Conservation (phyloP, 176 grass and related monocot genomes). For the Musa itinerans region DNA sequence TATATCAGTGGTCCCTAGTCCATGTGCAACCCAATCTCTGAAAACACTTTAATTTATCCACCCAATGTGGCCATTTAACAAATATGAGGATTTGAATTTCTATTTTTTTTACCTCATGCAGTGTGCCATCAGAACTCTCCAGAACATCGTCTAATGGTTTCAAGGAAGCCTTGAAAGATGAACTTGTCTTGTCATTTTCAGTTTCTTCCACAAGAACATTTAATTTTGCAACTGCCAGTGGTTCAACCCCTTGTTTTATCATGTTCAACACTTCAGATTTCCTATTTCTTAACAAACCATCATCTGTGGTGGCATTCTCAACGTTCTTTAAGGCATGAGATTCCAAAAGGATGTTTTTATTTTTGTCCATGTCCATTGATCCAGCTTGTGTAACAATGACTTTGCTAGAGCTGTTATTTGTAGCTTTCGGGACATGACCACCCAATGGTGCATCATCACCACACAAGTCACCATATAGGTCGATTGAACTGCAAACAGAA, state of each 20-base stretch:
- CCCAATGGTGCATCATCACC: slow-evolving; percentile 47
- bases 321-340: slow-evolving; percentile 29
- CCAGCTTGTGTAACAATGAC: slow-evolving; percentile 30
- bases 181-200: slow-evolving; percentile 52
- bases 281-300: slow-evolving; percentile 25
- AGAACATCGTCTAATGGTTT: slow-evolving; percentile 34
- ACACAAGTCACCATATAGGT: slow-evolving; percentile 75
- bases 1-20: neutral
- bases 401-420: slow-evolving; percentile 40
- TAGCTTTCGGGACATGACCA: slow-evolving; percentile 31
- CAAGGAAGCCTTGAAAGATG: slow-evolving; percentile 32
- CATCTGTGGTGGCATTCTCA: slow-evolving; percentile 28
- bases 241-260: slow-evolving; percentile 32
- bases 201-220: slow-evolving; percentile 54
- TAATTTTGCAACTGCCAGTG: slow-evolving; percentile 32
- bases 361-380: slow-evolving; percentile 37
- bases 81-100: neutral
- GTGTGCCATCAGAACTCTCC: slow-evolving; percentile 36
- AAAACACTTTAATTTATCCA: neutral
- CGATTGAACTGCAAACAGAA: slow-evolving; percentile 54
- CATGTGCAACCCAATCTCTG: neutral
- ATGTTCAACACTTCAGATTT: slow-evolving; percentile 19
- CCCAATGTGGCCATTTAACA: neutral
- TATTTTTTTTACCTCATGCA: slow-evolving; percentile 49
- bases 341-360: slow-evolving; percentile 38